A percentile compares a stretch with the other conserved stretches of the same genome.
Evolutionary conservation across 352 stramenopile species (phyloP).

Genomic region (Phytophthora pluvialis): DNA sequence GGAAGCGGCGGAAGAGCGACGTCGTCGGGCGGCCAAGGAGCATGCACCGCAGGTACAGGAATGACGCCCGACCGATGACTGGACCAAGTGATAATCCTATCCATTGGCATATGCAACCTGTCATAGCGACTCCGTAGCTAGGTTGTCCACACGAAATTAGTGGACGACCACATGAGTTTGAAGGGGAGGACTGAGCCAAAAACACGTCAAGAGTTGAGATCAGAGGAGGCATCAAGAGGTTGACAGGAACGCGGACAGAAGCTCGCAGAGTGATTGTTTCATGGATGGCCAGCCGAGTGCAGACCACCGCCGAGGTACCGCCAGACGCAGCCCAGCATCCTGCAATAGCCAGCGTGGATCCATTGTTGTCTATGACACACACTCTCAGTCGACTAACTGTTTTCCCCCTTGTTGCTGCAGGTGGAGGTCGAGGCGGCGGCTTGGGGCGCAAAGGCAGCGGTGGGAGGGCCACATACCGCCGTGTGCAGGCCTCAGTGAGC

Average conservation of each 20-base stretch:
- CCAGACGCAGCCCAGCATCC: background rate
- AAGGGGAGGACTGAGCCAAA: conserved; percentile 10
- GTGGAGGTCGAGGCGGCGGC: conserved; percentile 36
- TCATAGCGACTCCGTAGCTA: background rate
- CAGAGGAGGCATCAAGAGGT: conserved; percentile 12
- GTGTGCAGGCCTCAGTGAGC: conserved; percentile 36
- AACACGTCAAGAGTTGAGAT: background rate
- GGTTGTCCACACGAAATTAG: background rate
- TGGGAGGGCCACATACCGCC: conserved; percentile 46
- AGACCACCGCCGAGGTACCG: conserved; percentile 38
- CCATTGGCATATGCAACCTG: background rate
- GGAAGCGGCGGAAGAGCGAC: conserved; percentile 11
- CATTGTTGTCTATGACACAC: background rate
- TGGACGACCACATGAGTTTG: conserved; percentile 24
- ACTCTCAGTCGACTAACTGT: conserved; percentile 1
- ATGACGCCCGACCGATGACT: conserved; percentile 17
- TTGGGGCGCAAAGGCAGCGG: conserved; percentile 32
- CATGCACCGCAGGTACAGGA: conserved; percentile 28
- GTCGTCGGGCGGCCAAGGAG: conserved; percentile 11
- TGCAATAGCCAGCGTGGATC: conserved; percentile 7
- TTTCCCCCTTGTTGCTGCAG: conserved; percentile 15
- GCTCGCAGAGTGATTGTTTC: conserved; percentile 23
- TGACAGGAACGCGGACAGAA: conserved; percentile 4
- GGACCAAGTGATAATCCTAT: conserved; percentile 10
- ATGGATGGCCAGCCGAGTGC: conserved; percentile 40